Percentiles rank a stretch among this genome's conserved stretches.
phyloP scores from a whole-genome alignment of 345 rosid species.

The Sisymbrium altissimum region DNA sequence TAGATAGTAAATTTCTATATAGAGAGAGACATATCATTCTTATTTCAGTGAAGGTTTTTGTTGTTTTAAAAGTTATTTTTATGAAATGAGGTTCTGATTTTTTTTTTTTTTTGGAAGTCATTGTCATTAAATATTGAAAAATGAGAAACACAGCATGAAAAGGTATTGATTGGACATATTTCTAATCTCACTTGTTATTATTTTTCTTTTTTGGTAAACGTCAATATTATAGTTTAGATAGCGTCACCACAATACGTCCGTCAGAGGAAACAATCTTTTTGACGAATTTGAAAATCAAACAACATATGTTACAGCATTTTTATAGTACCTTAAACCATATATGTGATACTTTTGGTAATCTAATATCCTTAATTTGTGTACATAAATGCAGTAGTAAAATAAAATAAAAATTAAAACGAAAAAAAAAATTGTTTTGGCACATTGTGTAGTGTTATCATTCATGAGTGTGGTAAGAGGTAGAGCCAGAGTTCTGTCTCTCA shows the following conservation, averaged over 20 bases:
- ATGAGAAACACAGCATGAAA: slow-evolving; percentile 3
- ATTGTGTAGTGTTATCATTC: slow-evolving; percentile 32
- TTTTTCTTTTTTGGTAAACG: no score
- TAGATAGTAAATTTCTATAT: not conserved
- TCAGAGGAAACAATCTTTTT: not conserved
- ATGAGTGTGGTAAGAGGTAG: slow-evolving; percentile 27
- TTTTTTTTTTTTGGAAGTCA: not conserved
- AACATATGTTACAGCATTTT: slow-evolving; percentile 6
- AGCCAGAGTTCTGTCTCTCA: slow-evolving; percentile 38
- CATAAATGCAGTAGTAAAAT: not conserved
- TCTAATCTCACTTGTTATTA: not conserved
- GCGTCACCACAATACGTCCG: not conserved
- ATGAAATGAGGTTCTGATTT: not conserved
- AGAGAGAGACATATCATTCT: not conserved
- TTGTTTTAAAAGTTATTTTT: not conserved
- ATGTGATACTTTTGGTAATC: not conserved
- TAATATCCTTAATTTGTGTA: slow-evolving; percentile 5
- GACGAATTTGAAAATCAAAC: slow-evolving; percentile 3
- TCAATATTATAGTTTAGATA: not conserved
- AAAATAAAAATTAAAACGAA: not conserved
- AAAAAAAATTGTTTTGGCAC: slow-evolving; percentile 1
- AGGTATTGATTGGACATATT: slow-evolving; percentile 19
- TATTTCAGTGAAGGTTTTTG: not conserved
- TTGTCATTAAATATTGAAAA: not conserved
- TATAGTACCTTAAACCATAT: slow-evolving; percentile 8